A percentile compares a stretch with the other conserved stretches of the same genome.
Evolutionary conservation across 345 rosid species (phyloP).

Genomic region (Carallia brachiata): DNA sequence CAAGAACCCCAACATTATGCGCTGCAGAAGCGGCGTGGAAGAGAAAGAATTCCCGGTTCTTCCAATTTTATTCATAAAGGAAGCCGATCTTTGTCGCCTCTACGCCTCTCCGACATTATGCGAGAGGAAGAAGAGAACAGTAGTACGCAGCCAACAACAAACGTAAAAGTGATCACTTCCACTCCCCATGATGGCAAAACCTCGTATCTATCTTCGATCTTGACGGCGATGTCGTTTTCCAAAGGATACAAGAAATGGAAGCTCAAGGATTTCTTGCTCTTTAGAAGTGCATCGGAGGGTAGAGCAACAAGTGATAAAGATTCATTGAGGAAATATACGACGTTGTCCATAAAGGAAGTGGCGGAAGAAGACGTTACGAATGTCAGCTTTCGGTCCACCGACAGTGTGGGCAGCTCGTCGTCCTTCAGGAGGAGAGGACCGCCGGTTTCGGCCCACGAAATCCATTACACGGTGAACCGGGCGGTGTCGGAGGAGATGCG

Average conservation of each 20-base stretch:
- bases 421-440: conserved; percentile 37
- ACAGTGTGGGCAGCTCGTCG: conserved; percentile 37
- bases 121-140: conserved; percentile 39
- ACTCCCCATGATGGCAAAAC: conserved; percentile 14
- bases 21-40: conserved; percentile 23
- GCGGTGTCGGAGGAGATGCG: conserved; percentile 86
- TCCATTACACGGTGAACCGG: conserved; percentile 82
- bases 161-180: conserved; percentile 13
- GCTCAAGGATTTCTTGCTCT: conserved; percentile 67
- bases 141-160: background rate
- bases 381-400: conserved; percentile 67
- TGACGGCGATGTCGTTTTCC: conserved; percentile 66
- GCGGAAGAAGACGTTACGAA: conserved; percentile 54
- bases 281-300: conserved; percentile 93
- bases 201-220: conserved; percentile 47
- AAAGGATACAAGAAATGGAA: conserved; percentile 71
- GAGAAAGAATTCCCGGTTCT: conserved; percentile 34
- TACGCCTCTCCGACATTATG: conserved; percentile 64
- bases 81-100: conserved; percentile 74
- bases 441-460: conserved; percentile 68
- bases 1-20: background rate
- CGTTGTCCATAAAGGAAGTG: conserved; percentile 45
- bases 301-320: conserved; percentile 51
- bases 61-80: conserved; percentile 44
- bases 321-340: conserved; percentile 43